Percentiles rank a stretch among this genome's conserved stretches.
phyloP scores from a whole-genome alignment of 768 basidiomycete species.

The Xerocomellus dryophilus region DNA sequence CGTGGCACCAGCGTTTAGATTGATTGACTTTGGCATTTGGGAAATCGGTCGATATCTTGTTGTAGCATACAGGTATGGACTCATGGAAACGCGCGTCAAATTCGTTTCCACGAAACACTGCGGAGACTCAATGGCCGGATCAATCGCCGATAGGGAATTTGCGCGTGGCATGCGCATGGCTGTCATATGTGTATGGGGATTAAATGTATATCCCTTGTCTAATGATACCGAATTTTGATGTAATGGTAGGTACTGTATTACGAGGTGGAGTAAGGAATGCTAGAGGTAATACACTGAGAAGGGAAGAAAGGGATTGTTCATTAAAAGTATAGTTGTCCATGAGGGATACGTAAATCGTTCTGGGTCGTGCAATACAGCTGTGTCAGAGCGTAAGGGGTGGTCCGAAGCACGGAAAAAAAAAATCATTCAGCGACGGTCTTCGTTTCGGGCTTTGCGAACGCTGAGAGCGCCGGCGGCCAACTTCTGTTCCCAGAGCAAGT shows the following conservation, averaged over 20 bases:
- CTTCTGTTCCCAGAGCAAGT: conserved; percentile 59
- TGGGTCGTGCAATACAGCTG: conserved; percentile 10
- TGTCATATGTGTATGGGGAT: conserved; percentile 6
- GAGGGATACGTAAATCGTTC: conserved; percentile 26
- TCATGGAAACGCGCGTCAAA: conserved; percentile 24
- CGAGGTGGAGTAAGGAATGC: conserved; percentile 20
- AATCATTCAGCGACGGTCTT: conserved; percentile 36
- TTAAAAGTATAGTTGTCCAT: conserved; percentile 22
- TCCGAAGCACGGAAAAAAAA: not conserved
- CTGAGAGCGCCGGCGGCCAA: conserved; percentile 38
- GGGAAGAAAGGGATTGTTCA: conserved; percentile 6
- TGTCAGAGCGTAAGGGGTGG: conserved; percentile 11
- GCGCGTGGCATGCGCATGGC: conserved; percentile 9
- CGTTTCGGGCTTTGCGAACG: conserved; percentile 35
- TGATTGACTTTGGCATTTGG: conserved; percentile 22
- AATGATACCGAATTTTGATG: conserved; percentile 13
- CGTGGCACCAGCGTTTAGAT: conserved; percentile 20
- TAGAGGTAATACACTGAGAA: conserved; percentile 19
- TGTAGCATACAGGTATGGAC: not conserved
- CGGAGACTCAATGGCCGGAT: conserved; percentile 15
- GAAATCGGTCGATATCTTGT: conserved; percentile 10
- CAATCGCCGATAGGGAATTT: conserved; percentile 13
- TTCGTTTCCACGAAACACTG: conserved; percentile 9
- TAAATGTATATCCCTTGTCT: conserved; percentile 17
- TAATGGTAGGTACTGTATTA: conserved; percentile 24